Conservation (phyloP, 768 basidiomycete genomes). For the Tricholoma saponaceum region DNA sequence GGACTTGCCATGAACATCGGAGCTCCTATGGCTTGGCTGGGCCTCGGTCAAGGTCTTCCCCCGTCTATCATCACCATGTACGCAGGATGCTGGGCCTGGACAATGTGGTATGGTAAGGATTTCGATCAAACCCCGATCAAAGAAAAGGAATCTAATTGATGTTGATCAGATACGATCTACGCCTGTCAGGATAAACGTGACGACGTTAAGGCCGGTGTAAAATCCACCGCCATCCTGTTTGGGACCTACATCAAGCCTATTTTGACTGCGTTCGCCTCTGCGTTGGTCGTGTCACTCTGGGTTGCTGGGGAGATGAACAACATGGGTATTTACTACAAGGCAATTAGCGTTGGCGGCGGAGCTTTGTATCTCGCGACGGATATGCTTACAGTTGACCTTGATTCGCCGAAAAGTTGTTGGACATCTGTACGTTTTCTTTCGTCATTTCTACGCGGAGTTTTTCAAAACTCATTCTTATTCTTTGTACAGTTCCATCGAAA, state of each 20-base stretch:
- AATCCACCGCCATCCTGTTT: constrained; percentile 14
- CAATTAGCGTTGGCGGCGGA: constrained; percentile 11
- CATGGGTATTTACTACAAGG: constrained; percentile 9
- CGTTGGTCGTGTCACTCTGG: constrained; percentile 10
- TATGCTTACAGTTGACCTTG: constrained; percentile 8
- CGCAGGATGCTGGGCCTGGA: constrained; percentile 18
- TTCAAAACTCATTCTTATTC: neutral
- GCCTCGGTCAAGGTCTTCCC: constrained; percentile 12
- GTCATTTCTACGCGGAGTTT: neutral
- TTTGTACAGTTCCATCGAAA: constrained; percentile 16
- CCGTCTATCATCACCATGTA: constrained; percentile 10
- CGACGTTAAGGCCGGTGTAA: constrained; percentile 33
- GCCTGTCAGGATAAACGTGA: constrained; percentile 58
- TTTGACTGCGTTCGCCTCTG: constrained; percentile 6
- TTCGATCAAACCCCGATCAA: neutral
- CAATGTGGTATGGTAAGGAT: constrained; percentile 17
- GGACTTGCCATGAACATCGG: constrained; percentile 31
- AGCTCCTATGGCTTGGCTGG: constrained; percentile 27
- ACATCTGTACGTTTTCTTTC: constrained; percentile 3
- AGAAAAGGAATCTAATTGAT: neutral
- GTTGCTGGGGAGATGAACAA: constrained; percentile 11
- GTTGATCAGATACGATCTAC: constrained; percentile 47
- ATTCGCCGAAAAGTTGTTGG: constrained; percentile 15
- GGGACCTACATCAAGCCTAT: constrained; percentile 13
- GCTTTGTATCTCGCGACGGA: constrained; percentile 8